Conservation (phyloP, 768 basidiomycete genomes). For the Suillus sp. region DNA sequence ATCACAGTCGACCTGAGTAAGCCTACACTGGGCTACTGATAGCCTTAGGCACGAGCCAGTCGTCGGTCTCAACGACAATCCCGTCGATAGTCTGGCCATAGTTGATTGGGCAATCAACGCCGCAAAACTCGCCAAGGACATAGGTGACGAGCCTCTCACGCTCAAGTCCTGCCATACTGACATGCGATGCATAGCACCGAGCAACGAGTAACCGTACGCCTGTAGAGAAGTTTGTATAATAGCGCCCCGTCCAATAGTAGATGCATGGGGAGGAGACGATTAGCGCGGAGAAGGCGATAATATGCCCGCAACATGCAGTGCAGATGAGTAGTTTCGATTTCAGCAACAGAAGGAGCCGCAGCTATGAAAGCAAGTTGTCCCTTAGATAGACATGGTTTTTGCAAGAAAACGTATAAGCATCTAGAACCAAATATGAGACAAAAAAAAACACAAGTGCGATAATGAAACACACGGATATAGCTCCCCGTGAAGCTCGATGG, state of each 20-base stretch:
- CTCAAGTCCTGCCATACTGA: constrained; percentile 77
- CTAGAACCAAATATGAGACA: constrained; percentile 35
- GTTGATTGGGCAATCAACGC: constrained; percentile 63
- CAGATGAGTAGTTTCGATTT: constrained; percentile 47
- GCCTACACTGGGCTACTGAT: background rate
- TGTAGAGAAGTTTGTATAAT: constrained; percentile 45
- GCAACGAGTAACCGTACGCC: constrained; percentile 73
- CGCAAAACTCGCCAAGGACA: constrained; percentile 59
- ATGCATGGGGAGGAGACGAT: constrained; percentile 63
- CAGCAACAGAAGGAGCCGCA: constrained; percentile 27
- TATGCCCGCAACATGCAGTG: constrained; percentile 78
- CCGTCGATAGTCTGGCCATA: constrained; percentile 56
- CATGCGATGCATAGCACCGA: constrained; percentile 74
- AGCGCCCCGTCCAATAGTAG: constrained; percentile 59
- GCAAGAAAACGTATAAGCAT: constrained; percentile 55
- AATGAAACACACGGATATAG: constrained; percentile 61
- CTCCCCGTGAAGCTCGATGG: constrained; percentile 71
- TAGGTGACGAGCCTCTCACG: constrained; percentile 64
- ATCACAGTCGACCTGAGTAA: background rate
- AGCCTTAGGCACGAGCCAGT: constrained; percentile 62
- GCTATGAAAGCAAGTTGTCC: constrained; percentile 59
- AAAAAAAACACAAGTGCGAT: constrained; percentile 13
- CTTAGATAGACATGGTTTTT: constrained; percentile 41
- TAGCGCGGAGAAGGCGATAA: constrained; percentile 76
- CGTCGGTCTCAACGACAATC: constrained; percentile 54